phyloP scores from a whole-genome alignment of 75 land plant species.

The Selaginella tamariscina region DNA sequence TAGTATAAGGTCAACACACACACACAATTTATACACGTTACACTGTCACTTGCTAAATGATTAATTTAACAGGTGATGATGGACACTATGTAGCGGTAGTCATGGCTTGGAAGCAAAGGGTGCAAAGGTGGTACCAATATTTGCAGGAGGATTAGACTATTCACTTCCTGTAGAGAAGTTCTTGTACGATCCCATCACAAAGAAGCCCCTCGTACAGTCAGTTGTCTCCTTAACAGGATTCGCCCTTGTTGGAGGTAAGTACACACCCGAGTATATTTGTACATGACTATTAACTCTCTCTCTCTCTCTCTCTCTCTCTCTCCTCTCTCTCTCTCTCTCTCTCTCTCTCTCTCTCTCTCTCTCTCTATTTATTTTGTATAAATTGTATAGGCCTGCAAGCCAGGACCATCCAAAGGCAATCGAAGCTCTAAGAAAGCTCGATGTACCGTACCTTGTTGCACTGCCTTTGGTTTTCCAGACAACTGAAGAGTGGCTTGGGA shows the following conservation, averaged over 20 bases:
- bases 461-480: slow-evolving; percentile 96
- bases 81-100: slow-evolving; percentile 96
- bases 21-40: no score
- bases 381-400: slow-evolving; percentile 95
- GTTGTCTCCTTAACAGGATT: slow-evolving; percentile 92
- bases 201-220: slow-evolving; percentile 71
- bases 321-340: no score
- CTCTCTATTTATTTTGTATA: no score
- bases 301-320: no score
- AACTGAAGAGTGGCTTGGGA: slow-evolving; percentile 95
- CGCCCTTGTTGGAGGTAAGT: slow-evolving; percentile 97
- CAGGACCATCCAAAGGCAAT: slow-evolving; percentile 96
- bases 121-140: slow-evolving; percentile 92
- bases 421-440: slow-evolving; percentile 71
- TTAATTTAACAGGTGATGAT: slow-evolving; percentile 82
- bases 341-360: no score
- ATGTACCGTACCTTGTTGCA: slow-evolving; percentile 98
- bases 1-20: no score
- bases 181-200: slow-evolving; percentile 69
- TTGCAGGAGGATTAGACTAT: slow-evolving; percentile 87
- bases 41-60: no score
- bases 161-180: slow-evolving; percentile 82
- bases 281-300: no score
- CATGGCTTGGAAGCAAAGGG: slow-evolving; percentile 96
- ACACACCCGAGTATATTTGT: no score